Evolutionary conservation across 768 basidiomycete genomes (phyloP).

Genomic region (Leccinum incarnatum): DNA sequence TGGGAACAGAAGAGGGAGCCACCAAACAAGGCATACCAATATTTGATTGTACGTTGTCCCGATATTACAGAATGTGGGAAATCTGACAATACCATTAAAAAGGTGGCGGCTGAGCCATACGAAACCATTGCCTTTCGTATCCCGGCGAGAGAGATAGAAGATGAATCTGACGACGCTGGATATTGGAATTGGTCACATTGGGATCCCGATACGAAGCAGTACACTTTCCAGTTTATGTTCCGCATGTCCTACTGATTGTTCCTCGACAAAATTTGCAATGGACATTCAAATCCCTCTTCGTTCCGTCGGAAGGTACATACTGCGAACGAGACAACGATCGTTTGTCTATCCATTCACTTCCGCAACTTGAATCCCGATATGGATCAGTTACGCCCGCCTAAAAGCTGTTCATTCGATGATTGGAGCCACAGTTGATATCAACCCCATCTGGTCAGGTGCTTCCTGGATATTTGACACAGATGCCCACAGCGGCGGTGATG

Average conservation of each 20-base stretch:
- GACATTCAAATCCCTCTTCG: not conserved
- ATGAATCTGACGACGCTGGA: conserved; percentile 85
- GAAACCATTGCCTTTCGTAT: conserved; percentile 99
- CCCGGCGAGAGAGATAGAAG: conserved; percentile 95
- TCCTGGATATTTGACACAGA: not conserved
- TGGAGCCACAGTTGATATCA: not conserved
- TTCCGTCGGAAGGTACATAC: conserved; percentile 4
- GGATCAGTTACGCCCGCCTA: conserved; percentile 8
- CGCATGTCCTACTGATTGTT: conserved; percentile 44
- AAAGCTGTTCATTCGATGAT: not conserved
- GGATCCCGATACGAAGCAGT: conserved; percentile 99
- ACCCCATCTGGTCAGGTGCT: not conserved
- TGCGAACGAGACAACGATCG: not conserved
- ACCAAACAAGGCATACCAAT: conserved; percentile 95
- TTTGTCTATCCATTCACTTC: not conserved
- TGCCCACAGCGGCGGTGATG: not conserved
- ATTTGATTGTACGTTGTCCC: conserved; percentile 76
- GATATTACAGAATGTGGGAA: conserved; percentile 14
- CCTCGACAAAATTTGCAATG: conserved; percentile 9
- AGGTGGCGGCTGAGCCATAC: conserved; percentile 99
- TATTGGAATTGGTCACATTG: conserved; percentile 99
- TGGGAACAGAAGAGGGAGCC: conserved; percentile 97
- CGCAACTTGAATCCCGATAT: conserved; percentile 2
- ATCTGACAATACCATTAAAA: conserved; percentile 24
- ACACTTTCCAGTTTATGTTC: conserved; percentile 98